Evolutionary conservation across 1,284 basidiomycete species (phyloP).

Genomic region (Trametes hirsuta): DNA sequence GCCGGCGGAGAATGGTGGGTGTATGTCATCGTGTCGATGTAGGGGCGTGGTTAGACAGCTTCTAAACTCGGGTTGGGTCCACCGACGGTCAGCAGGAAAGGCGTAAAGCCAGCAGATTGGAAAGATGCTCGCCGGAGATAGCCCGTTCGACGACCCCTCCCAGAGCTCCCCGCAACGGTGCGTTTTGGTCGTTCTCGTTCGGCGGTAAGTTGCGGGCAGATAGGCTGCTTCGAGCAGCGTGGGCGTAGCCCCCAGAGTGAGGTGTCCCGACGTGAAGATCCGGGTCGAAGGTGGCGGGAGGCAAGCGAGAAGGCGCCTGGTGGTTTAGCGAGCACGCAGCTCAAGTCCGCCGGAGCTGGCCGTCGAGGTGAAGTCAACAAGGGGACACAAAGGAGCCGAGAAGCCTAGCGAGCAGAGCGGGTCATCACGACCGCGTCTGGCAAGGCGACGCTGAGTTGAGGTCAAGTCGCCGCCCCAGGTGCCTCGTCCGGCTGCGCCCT

Average conservation of each 20-base stretch:
- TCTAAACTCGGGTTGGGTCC: constrained; percentile 1
- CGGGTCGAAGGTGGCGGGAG: constrained; percentile 6
- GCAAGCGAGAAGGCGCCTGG: constrained; percentile 11
- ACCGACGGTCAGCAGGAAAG: constrained; percentile 2
- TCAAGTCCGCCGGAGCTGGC: constrained; percentile 3
- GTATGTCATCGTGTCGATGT: neutral
- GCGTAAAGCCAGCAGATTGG: neutral
- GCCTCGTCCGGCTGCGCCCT: constrained; percentile 9
- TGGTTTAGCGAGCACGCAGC: constrained; percentile 6
- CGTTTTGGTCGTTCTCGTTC: constrained; percentile 1
- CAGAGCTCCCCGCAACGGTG: neutral
- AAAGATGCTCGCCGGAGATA: constrained; percentile 10
- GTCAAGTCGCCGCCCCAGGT: constrained; percentile 7
- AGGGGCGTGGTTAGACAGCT: neutral
- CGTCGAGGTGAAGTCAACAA: neutral
- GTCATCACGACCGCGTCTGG: constrained; percentile 8
- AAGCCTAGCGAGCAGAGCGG: constrained; percentile 8
- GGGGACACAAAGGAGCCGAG: constrained; percentile 5
- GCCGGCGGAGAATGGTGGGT: constrained; percentile 13
- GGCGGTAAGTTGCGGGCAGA: constrained; percentile 12
- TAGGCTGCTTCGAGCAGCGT: neutral
- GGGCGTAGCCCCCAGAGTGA: neutral
- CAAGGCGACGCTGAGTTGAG: constrained; percentile 8
- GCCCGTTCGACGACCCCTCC: constrained; percentile 2
- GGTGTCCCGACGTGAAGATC: constrained; percentile 7